These are phyloP conservation scores for Terana coerulea DNA, from an alignment of 768 basidiomycete genomes.

Conservation along the genomic window DNA sequence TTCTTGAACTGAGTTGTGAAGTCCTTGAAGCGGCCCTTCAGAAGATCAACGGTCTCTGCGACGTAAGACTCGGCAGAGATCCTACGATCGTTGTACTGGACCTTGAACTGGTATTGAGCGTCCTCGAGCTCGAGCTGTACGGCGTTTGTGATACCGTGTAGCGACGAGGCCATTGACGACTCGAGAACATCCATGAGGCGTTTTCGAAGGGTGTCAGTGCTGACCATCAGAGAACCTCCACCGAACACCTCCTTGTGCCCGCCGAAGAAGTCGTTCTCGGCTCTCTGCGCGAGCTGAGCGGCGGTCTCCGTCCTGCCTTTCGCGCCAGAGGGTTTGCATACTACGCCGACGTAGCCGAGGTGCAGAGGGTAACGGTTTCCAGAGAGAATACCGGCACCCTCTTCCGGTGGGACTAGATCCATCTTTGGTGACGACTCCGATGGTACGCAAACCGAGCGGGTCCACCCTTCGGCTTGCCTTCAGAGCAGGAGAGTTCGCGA, in stretches of 20 bases:
- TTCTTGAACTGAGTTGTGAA: constrained; percentile 84
- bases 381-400: constrained; percentile 74
- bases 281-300: constrained; percentile 46
- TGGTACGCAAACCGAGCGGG: constrained; percentile 90
- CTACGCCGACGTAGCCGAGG: constrained; percentile 95
- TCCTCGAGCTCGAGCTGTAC: constrained; percentile 98
- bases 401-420: constrained; percentile 88
- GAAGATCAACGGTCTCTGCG: constrained; percentile 91
- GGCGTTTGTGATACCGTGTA: constrained; percentile 95
- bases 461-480: constrained; percentile 92
- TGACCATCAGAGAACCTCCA: constrained; percentile 75
- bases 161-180: constrained; percentile 93
- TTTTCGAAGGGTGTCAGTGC: constrained; percentile 84
- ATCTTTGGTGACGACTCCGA: constrained; percentile 99
- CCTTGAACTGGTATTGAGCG: constrained; percentile 98
- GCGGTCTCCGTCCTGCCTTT: constrained; percentile 46
- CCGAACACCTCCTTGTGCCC: constrained; percentile 61
- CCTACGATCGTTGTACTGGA: constrained; percentile 93
- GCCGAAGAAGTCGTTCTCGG: constrained; percentile 68
- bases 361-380: constrained; percentile 97
- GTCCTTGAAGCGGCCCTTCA: constrained; percentile 88
- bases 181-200: constrained; percentile 97
- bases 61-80: constrained; percentile 96
- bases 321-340: constrained; percentile 73
- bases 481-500: constrained; percentile 96